phyloP scores from a whole-genome alignment of 768 basidiomycete species.

The Tylopilus plumbeoviolaceoides region DNA sequence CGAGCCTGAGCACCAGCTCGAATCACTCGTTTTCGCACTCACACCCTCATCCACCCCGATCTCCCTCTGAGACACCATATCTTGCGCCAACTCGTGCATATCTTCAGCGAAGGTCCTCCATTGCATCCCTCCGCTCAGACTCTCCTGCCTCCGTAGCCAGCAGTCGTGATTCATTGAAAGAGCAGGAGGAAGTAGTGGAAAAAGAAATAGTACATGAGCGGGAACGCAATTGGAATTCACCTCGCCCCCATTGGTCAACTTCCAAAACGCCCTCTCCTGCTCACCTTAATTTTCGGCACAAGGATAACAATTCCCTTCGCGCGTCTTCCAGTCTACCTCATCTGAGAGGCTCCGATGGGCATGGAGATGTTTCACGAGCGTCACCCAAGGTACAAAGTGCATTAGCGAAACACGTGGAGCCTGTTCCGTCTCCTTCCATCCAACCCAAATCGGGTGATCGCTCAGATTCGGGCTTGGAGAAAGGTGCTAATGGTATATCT shows the following conservation, averaged over 20 bases:
- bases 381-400: slow-evolving; percentile 1
- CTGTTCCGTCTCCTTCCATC: background rate
- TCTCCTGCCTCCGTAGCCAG: slow-evolving; percentile 42
- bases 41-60: slow-evolving; percentile 36
- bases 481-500: background rate
- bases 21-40: slow-evolving; percentile 32
- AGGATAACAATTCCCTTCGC: slow-evolving; percentile 11
- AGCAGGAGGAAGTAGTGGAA: slow-evolving; percentile 28
- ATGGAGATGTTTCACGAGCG: slow-evolving; percentile 3
- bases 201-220: slow-evolving; percentile 45
- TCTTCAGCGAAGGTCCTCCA: slow-evolving; percentile 34
- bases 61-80: slow-evolving; percentile 37
- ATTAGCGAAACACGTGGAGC: background rate
- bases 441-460: slow-evolving; percentile 5
- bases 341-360: slow-evolving; percentile 5
- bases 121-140: slow-evolving; percentile 32
- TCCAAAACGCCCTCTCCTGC: slow-evolving; percentile 19
- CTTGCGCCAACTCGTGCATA: slow-evolving; percentile 29
- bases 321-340: slow-evolving; percentile 18
- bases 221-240: slow-evolving; percentile 70
- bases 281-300: slow-evolving; percentile 2
- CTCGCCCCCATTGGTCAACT: slow-evolving; percentile 52
- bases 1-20: slow-evolving; percentile 39
- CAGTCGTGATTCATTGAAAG: slow-evolving; percentile 32
- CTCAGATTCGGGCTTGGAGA: background rate